These are phyloP conservation scores for Colletotrichum abscissum DNA, from an alignment of 2,329 filamentous ascomycete species.

Conservation along the genomic window DNA sequence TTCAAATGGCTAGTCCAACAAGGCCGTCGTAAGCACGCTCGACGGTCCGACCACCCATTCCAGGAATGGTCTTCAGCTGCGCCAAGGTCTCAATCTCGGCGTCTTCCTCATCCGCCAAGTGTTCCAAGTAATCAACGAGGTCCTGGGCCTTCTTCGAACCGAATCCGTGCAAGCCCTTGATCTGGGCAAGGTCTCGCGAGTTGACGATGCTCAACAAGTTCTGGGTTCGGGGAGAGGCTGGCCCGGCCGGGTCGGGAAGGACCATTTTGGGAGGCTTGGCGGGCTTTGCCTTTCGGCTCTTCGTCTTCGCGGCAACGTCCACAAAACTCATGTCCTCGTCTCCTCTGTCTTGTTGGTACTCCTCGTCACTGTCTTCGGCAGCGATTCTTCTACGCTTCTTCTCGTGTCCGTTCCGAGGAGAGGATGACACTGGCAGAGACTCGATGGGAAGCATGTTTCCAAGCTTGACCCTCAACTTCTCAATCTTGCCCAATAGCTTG, in stretches of 20 bases:
- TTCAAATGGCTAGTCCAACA: conserved; percentile 30
- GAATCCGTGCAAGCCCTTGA: conserved; percentile 75
- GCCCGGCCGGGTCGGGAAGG: conserved; percentile 55
- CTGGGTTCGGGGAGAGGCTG: conserved; percentile 65
- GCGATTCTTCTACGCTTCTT: conserved; percentile 40
- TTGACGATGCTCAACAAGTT: conserved; percentile 78
- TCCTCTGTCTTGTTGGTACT: conserved; percentile 52
- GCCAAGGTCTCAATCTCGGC: conserved; percentile 58
- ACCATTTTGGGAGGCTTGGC: conserved; percentile 40
- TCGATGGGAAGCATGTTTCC: conserved; percentile 39
- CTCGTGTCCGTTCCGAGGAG: conserved; percentile 20
- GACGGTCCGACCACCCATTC: conserved; percentile 66
- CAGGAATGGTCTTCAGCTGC: conserved; percentile 65
- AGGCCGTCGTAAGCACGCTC: conserved; percentile 67
- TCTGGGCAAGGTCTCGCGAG: conserved; percentile 74
- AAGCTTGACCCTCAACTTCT: conserved; percentile 67
- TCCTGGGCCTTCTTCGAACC: conserved; percentile 78
- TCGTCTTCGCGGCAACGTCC: conserved; percentile 43
- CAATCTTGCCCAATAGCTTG: conserved; percentile 79
- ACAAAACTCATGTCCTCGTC: conserved; percentile 53
- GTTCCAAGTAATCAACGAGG: conserved; percentile 66
- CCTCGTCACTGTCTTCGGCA: conserved; percentile 51
- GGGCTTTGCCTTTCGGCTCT: conserved; percentile 45
- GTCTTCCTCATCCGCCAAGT: conserved; percentile 53
- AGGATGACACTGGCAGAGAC: neutral